Evolutionary conservation across 176 grass and related monocot genomes (phyloP).

Genomic region (Luzula sylvatica): DNA sequence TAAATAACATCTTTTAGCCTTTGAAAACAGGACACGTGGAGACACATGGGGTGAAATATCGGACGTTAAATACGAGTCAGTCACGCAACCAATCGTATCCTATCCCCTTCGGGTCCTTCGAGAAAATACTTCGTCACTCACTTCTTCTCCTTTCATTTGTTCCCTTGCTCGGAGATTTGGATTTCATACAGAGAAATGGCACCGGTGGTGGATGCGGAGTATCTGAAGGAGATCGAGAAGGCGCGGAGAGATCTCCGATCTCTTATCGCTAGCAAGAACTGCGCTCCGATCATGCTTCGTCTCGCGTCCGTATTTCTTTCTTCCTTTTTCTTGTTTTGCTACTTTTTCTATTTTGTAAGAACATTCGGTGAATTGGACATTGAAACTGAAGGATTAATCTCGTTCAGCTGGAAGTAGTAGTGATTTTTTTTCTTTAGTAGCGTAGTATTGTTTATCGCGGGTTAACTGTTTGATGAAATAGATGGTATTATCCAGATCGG

Average conservation of each 20-base stretch:
- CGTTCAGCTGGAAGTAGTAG: no score
- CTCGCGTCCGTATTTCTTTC: slow-evolving; percentile 46
- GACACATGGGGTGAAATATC: background rate
- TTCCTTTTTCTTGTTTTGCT: no score
- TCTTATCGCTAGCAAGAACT: slow-evolving; percentile 85
- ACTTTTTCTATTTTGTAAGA: no score
- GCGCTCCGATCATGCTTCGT: slow-evolving; percentile 97
- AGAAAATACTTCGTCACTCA: slow-evolving; percentile 31
- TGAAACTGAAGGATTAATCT: no score
- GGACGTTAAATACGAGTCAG: background rate
- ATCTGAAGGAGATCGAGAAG: slow-evolving; percentile 80
- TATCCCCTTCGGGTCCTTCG: background rate
- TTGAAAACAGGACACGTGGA: background rate
- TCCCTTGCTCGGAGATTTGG: background rate
- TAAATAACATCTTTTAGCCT: background rate
- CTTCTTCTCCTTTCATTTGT: background rate
- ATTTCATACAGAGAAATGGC: slow-evolving; percentile 40
- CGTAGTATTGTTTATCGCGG: background rate
- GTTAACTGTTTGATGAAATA: slow-evolving; percentile 11
- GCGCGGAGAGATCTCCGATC: slow-evolving; percentile 75
- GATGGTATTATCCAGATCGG: background rate
- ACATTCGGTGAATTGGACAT: no score
- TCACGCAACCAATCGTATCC: slow-evolving; percentile 25
- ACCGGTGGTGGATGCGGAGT: slow-evolving; percentile 70
- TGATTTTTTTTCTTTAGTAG: background rate